Evolutionary conservation across 2,329 filamentous ascomycete genomes (phyloP), one percentile per base, ranked within the genome.

Genomic region (Thelonectria blattea): DNA sequence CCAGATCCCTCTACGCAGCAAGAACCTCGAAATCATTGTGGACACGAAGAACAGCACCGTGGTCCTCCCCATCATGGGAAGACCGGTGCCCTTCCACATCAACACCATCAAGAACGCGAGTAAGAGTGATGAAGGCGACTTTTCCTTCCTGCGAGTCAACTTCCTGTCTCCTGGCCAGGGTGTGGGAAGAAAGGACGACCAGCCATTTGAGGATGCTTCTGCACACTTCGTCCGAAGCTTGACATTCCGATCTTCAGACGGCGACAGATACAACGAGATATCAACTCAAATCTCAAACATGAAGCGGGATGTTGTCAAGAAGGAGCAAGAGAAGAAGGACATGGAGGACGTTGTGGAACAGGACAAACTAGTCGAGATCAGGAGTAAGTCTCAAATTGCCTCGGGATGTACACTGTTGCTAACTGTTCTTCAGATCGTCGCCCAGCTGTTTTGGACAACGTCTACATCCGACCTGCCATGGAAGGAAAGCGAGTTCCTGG

Each of bases 261-360:
- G 93, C 60, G 87, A 92, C 62, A 88, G 94, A 64, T 93, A 99
- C 74, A 90, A 92, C 60, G 92, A 96, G 71, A 95, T 99, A 67
- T 90, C 93, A 12, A 91, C 91, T 62, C 91, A 96, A 72, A 98
- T 99, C 70, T 94, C 92, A 11, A 95, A 97, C 72, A 89, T 99
- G 82, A 96, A 97, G 81, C 96, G 95, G 74, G 92, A 94, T 68
- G 88, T 91, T 5, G 87, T 92, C 43, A 93, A 96, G 77, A 91
- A 92, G 70, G 95, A 99, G 76, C 93, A 97, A 72, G 94, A 97
- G 78, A 97, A 98, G 87, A 99, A 99, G 80, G 94, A 99, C 70
- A 91, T 99, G 91, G 95, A 99, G 75, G 95, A 99, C 76, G 95
- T 99, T 20, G 93, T 99, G 6, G 95, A 98, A 78, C 95, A 99